A percentile compares a stretch with the other conserved stretches of the same genome.
phyloP scores from a whole-genome alignment of 345 rosid species.

The Citrus australasica region DNA sequence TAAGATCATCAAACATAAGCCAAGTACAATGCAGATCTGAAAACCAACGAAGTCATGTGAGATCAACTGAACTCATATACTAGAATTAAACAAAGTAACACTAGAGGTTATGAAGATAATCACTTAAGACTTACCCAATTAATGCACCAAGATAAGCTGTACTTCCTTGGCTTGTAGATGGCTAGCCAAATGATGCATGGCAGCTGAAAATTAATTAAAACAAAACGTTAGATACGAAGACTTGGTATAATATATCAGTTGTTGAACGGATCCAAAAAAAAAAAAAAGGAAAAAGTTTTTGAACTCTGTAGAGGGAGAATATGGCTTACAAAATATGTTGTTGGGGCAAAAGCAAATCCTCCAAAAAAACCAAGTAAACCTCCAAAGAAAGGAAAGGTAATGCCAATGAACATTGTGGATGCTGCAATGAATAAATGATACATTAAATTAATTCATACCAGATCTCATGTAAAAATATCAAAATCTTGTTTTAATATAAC shows the following conservation, averaged over 20 bases:
- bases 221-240: background rate
- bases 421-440: constrained; percentile 27
- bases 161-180: constrained; percentile 51
- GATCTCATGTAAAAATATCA: background rate
- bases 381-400: constrained; percentile 74
- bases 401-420: constrained; percentile 63
- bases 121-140: constrained; percentile 55
- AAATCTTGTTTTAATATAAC: background rate
- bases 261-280: too few relatives aligned
- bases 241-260: background rate
- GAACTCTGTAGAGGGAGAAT: background rate
- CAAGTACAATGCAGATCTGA: constrained; percentile 73
- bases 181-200: constrained; percentile 71
- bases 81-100: background rate
- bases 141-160: constrained; percentile 60
- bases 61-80: background rate
- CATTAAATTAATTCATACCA: too few relatives aligned
- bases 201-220: constrained; percentile 33
- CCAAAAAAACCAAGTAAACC: constrained; percentile 68
- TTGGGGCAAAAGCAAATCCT: constrained; percentile 83
- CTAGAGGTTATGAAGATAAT: background rate
- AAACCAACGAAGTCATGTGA: background rate
- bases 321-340: constrained; percentile 66
- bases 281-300: background rate
- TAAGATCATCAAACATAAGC: constrained; percentile 60